phyloP scores from a whole-genome alignment of 106 monocot genomes.

The Dendrobium chrysotoxum region DNA sequence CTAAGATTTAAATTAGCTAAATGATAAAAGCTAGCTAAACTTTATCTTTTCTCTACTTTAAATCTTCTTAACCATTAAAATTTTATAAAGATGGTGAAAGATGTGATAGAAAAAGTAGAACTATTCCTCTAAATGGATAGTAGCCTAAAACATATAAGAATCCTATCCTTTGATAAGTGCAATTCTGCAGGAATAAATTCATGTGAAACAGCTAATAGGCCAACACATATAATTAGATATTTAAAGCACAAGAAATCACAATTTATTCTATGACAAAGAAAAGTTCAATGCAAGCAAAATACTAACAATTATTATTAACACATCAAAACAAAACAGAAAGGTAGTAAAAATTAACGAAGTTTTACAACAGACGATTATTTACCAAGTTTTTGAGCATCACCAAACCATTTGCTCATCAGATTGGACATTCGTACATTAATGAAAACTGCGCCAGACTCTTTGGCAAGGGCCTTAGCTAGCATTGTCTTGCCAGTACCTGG shows the following conservation, averaged over 20 bases:
- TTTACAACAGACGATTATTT: neutral
- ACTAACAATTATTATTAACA: neutral
- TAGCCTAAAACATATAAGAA: neutral
- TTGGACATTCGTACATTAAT: constrained; percentile 94
- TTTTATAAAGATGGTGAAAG: too few relatives aligned
- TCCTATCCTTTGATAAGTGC: neutral
- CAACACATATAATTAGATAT: neutral
- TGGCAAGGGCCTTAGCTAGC: constrained; percentile 96
- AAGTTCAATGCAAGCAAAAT: neutral
- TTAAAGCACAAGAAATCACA: neutral
- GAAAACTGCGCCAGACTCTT: constrained; percentile 92
- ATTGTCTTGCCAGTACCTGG: constrained; percentile 99
- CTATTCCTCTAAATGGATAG: too few relatives aligned
- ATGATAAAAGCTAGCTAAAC: too few relatives aligned
- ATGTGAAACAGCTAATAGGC: neutral
- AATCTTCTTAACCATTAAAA: too few relatives aligned
- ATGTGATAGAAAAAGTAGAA: too few relatives aligned
- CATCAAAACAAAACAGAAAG: neutral
- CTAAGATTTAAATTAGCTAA: too few relatives aligned
- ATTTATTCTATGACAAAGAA: neutral
- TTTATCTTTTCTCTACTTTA: too few relatives aligned
- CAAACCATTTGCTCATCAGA: constrained; percentile 99
- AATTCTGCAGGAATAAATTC: neutral
- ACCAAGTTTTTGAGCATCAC: constrained; percentile 99
- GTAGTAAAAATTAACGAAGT: neutral